These are phyloP conservation scores for Phaeosphaeriaceae sp. DNA, from an alignment of 2,329 filamentous ascomycete genomes.

Conservation along the genomic window DNA sequence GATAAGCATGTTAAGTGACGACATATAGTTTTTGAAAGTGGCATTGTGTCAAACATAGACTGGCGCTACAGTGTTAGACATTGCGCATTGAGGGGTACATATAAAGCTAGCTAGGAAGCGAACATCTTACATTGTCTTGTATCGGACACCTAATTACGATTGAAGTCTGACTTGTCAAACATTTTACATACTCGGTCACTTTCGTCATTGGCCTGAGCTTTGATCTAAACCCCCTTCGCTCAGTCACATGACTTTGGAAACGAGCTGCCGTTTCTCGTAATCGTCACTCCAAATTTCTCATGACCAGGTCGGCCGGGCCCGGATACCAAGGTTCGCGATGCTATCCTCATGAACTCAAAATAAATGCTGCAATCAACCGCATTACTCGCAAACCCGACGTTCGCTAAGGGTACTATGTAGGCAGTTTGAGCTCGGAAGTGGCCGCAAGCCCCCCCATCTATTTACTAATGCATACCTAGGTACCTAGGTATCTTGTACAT, in stretches of 20 bases:
- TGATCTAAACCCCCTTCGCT: constrained; percentile 12
- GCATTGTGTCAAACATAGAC: constrained; percentile 30
- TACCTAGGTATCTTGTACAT: too few relatives aligned
- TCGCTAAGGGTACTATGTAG: too few relatives aligned
- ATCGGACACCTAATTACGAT: constrained; percentile 14
- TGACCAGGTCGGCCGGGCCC: too few relatives aligned
- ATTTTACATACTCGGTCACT: constrained; percentile 24
- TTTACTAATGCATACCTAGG: too few relatives aligned
- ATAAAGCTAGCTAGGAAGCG: background rate
- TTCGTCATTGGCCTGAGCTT: constrained; percentile 42
- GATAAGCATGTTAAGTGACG: constrained; percentile 27
- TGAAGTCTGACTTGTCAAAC: constrained; percentile 18
- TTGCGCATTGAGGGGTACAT: constrained; percentile 14
- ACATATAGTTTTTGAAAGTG: constrained; percentile 42
- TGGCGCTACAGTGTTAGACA: constrained; percentile 12
- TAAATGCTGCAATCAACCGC: too few relatives aligned
- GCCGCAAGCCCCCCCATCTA: too few relatives aligned
- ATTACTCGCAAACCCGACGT: too few relatives aligned
- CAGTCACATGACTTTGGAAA: constrained; percentile 39
- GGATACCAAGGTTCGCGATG: too few relatives aligned
- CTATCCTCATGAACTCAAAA: too few relatives aligned
- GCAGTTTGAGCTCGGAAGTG: too few relatives aligned
- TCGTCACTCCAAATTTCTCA: background rate
- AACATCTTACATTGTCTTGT: constrained; percentile 4
- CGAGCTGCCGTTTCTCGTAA: constrained; percentile 11